phyloP scores from a whole-genome alignment of 768 basidiomycete species.

The Suillus subaureus region DNA sequence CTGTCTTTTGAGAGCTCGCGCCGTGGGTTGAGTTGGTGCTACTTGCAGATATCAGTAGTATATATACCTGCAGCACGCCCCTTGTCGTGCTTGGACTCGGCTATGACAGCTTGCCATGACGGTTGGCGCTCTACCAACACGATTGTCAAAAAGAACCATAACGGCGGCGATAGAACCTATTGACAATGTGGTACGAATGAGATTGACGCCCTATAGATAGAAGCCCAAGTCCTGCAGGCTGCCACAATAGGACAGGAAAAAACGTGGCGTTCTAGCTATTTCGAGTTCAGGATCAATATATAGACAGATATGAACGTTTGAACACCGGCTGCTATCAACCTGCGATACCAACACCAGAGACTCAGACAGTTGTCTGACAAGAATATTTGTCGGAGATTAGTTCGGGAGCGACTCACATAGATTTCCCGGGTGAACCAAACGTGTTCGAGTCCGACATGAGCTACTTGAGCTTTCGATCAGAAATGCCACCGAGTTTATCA shows the following conservation, averaged over 20 bases:
- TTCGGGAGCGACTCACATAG: background rate
- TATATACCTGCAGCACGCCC: background rate
- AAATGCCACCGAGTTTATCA: background rate
- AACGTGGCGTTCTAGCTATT: background rate
- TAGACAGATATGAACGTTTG: background rate
- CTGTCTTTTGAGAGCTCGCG: background rate
- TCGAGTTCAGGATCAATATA: background rate
- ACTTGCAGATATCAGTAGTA: background rate
- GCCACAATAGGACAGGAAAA: background rate
- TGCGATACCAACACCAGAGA: background rate
- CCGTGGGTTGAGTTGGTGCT: background rate
- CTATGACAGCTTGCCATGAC: conserved; percentile 2
- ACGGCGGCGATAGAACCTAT: background rate
- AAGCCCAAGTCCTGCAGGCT: background rate
- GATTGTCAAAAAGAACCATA: background rate
- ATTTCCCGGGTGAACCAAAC: background rate
- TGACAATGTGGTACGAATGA: background rate
- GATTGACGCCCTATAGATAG: background rate
- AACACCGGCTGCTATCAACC: background rate
- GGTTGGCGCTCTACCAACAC: background rate
- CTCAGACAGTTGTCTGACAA: background rate
- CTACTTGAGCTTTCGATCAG: background rate
- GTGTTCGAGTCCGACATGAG: background rate
- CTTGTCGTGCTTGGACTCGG: background rate
- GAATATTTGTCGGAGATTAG: background rate